Evolutionary conservation across 495 filamentous ascomycete genomes (phyloP).

Genomic region (Neurospora africana): DNA sequence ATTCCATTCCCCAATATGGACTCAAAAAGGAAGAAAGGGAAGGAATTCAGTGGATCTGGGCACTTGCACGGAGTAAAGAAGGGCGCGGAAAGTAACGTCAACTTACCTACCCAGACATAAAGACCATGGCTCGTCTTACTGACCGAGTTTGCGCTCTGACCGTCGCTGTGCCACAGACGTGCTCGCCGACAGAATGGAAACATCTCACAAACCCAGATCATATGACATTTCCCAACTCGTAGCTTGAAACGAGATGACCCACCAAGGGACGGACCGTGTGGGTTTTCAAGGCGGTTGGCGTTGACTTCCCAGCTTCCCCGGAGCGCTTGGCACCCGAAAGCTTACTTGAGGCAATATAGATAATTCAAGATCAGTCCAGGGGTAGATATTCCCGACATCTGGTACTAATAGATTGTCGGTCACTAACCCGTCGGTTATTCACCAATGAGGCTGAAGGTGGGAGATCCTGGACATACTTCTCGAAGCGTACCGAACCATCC

Average conservation of each 20-base stretch:
- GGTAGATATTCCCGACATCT: background rate
- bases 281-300: background rate
- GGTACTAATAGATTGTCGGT: background rate
- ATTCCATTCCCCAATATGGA: background rate
- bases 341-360: background rate
- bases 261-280: background rate
- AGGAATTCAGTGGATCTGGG: background rate
- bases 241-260: background rate
- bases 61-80: background rate
- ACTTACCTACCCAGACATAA: background rate
- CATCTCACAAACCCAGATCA: background rate
- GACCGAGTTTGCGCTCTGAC: background rate
- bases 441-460: background rate
- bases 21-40: background rate
- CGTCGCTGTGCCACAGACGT: background rate
- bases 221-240: background rate
- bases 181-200: background rate
- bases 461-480: background rate
- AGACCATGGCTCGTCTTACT: background rate
- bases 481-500: background rate
- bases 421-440: background rate
- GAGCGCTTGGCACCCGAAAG: background rate
- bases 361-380: background rate
- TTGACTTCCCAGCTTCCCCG: background rate
- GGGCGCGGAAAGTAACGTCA: background rate